These are phyloP conservation scores for Paragyromitra xinjiangensis DNA, from an alignment of 495 filamentous ascomycete genomes.

Conservation along the genomic window DNA sequence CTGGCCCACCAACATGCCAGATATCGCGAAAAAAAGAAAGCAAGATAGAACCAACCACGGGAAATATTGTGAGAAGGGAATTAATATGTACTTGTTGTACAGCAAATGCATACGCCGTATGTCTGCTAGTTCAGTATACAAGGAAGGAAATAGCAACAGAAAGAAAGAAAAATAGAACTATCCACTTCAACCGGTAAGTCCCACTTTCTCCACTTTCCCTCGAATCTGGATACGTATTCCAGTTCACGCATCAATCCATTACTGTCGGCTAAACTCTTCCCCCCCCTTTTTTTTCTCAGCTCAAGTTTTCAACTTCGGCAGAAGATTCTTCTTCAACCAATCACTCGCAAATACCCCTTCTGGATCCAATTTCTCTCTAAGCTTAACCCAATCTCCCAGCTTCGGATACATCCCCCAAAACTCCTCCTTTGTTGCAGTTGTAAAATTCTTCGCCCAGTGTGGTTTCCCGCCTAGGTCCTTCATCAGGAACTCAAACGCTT, in stretches of 20 bases:
- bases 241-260: neutral
- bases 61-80: neutral
- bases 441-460: slow-evolving; percentile 98
- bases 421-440: slow-evolving; percentile 66
- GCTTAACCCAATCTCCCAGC: slow-evolving; percentile 48
- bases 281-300: neutral
- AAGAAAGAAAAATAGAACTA: neutral
- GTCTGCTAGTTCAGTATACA: slow-evolving; percentile 1
- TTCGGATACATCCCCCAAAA: slow-evolving; percentile 65
- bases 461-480: slow-evolving; percentile 85
- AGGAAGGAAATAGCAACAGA: slow-evolving; percentile 5
- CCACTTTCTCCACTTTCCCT: neutral
- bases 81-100: slow-evolving; percentile 11
- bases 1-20: neutral
- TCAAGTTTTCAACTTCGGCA: slow-evolving; percentile 59
- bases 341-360: slow-evolving; percentile 91
- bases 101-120: slow-evolving; percentile 2
- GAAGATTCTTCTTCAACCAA: slow-evolving; percentile 82
- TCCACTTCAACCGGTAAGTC: neutral
- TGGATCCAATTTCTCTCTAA: slow-evolving; percentile 69
- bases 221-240: slow-evolving; percentile 7
- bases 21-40: neutral
- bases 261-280: neutral
- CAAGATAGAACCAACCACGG: neutral
- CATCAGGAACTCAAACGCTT: slow-evolving; percentile 97